Conservation (phyloP, 306 rosid species). For the Cucurbita moschata region DNA sequence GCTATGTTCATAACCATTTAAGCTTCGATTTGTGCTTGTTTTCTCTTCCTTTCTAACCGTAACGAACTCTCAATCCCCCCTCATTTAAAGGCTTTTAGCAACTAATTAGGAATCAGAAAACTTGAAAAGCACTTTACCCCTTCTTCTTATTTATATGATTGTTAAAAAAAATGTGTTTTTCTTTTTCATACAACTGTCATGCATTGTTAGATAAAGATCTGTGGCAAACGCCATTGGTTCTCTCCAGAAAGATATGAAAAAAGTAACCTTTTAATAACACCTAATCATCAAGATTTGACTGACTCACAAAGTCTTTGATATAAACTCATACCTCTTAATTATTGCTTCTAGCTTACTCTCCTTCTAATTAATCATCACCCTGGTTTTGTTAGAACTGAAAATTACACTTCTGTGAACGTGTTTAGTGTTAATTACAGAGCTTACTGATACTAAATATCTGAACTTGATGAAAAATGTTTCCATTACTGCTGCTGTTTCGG, state of each 20-base stretch:
- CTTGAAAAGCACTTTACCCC: conserved; percentile 15
- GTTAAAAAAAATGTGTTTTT: not conserved
- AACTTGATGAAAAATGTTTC: not conserved
- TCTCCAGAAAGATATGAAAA: not conserved
- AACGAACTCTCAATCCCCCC: no score
- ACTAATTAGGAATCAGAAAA: conserved; percentile 23
- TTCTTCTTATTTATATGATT: conserved; percentile 19
- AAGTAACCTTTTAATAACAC: not conserved
- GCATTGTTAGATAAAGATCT: conserved; percentile 23
- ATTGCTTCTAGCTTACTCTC: not conserved
- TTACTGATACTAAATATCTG: not conserved
- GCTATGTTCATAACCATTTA: no score
- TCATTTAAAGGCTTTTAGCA: not conserved
- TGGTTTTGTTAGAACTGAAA: not conserved
- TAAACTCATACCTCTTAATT: not conserved
- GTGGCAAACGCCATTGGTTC: not conserved
- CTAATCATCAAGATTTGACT: not conserved
- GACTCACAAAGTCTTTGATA: not conserved
- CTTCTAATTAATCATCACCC: not conserved
- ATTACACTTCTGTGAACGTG: not conserved
- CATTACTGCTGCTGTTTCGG: not conserved
- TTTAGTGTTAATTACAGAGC: no score
- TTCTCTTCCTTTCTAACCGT: no score
- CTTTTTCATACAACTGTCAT: conserved; percentile 31
- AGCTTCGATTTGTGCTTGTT: no score